Base-by-base conservation (phyloP, 805 yeast genomes). In the Ogataea philodendri region DNA sequence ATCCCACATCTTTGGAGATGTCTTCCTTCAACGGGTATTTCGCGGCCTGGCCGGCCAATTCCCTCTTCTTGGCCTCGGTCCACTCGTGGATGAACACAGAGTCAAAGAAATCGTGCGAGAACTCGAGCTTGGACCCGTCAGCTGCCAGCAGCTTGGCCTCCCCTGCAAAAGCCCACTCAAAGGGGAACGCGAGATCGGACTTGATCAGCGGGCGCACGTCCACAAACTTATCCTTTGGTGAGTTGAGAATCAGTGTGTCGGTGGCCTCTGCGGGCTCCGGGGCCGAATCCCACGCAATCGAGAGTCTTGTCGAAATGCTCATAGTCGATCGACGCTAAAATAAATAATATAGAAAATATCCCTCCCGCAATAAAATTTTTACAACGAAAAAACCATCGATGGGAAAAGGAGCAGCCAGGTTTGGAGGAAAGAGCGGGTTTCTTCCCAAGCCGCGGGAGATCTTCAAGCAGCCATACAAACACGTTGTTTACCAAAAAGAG, bases 391-490 rank as follows among this genome's bases (percentile, higher is more conserved):
- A 4, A 9, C 9, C 16, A 21, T 38, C 22, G 22, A 71, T 74
- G 72, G 71, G 77, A 34, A 74, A 72, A 47, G 68, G 76, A 35
- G 65, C 67, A 16, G 51, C 72, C 30, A 73, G 66, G 49, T 67
- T 62, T 52, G 78, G 78, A 19, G 78, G 78, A 10, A 82, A 83
- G 60, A 81, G 90, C 31, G 97, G 97, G 57, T 69, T 85, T 32
- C 69, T 89, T 46, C 97, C 97, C 30, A 68, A 65, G 37, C 79
- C 85, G 7, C 79, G 95, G 51, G 76, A 80, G 24, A 78, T 86
- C 19, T 76, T 89, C 63, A 84, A 79, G 51, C 74, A 75, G 37
- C 85, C 88, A 4, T 67, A 70, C 30, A 70, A 72, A 45, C 80
- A 77, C 19, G 55, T 66, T 42, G 70, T 70, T 43, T 72, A 65